Percentiles rank a stretch among this genome's conserved stretches.
Evolutionary conservation across 805 yeast genomes (phyloP).

Genomic region (Priceomyces fermenticarens): DNA sequence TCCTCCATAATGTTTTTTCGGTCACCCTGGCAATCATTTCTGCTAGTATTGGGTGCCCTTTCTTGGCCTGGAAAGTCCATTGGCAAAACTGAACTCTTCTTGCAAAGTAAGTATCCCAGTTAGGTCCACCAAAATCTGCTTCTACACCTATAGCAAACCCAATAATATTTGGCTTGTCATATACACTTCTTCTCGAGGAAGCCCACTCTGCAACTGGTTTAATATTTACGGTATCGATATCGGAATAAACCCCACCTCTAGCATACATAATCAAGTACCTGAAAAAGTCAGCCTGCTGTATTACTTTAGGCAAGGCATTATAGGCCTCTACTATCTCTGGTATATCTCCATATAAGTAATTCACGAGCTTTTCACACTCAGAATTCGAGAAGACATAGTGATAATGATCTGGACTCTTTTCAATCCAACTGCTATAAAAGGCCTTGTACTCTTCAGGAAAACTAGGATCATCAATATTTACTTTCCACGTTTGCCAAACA

Average conservation of each 20-base stretch:
- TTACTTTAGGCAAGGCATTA: conserved; percentile 69
- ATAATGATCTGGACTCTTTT: conserved; percentile 72
- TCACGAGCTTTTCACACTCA: conserved; percentile 61
- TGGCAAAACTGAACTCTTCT: conserved; percentile 93
- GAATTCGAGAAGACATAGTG: conserved; percentile 75
- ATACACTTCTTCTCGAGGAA: conserved; percentile 38
- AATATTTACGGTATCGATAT: conserved; percentile 78
- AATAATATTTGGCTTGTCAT: conserved; percentile 37
- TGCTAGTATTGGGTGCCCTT: conserved; percentile 86
- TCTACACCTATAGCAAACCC: conserved; percentile 91
- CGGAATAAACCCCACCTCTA: conserved; percentile 90
- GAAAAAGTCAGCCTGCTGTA: conserved; percentile 90
- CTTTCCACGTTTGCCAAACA: conserved; percentile 82
- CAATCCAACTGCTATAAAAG: conserved; percentile 66
- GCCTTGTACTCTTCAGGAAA: conserved; percentile 56
- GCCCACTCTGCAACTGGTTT: conserved; percentile 77
- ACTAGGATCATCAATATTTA: conserved; percentile 56
- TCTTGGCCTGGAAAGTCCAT: conserved; percentile 90
- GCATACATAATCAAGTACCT: conserved; percentile 84
- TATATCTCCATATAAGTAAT: conserved; percentile 59
- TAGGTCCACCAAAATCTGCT: conserved; percentile 94
- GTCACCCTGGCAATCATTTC: conserved; percentile 79
- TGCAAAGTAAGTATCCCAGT: conserved; percentile 93
- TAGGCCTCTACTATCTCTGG: conserved; percentile 81
- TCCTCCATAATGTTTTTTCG: conserved; percentile 62